Conservation (phyloP, 768 basidiomycete species). For the Phylloporus sp. region DNA sequence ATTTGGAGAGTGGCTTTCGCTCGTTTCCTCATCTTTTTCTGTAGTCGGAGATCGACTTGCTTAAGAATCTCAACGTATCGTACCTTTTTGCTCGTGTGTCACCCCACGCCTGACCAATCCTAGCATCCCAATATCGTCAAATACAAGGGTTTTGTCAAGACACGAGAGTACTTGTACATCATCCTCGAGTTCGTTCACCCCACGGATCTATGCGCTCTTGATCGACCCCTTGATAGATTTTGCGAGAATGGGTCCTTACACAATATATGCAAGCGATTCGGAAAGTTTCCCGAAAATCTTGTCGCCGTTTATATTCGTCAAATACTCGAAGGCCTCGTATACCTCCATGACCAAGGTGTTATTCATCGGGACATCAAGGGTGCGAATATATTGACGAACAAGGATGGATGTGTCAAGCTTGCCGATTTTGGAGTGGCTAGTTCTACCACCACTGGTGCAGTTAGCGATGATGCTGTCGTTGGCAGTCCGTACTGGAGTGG, state of each 20-base stretch:
- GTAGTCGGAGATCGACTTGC: constrained; percentile 92
- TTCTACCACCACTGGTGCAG: constrained; percentile 65
- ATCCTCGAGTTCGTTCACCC: constrained; percentile 78
- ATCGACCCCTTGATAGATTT: constrained; percentile 44
- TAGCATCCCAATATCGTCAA: constrained; percentile 98
- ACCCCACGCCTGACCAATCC: constrained; percentile 12
- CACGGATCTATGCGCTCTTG: neutral
- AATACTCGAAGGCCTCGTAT: constrained; percentile 91
- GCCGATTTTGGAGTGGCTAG: constrained; percentile 98
- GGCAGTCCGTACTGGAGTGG: constrained; percentile 98
- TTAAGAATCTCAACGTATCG: constrained; percentile 92
- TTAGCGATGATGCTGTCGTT: constrained; percentile 86
- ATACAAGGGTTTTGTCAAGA: constrained; percentile 97
- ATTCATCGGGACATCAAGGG: constrained; percentile 99
- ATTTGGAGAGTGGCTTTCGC: neutral
- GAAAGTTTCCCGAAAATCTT: constrained; percentile 96
- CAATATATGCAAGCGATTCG: constrained; percentile 93
- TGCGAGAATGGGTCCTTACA: constrained; percentile 98
- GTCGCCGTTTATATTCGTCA: constrained; percentile 97
- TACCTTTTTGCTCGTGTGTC: neutral
- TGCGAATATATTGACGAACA: constrained; percentile 97
- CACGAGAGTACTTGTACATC: constrained; percentile 90
- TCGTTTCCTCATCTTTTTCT: constrained; percentile 7
- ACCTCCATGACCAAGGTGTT: constrained; percentile 98
- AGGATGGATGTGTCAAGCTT: constrained; percentile 97